Evolutionary conservation across 2,329 filamentous ascomycete species (phyloP).

Genomic region (Aspergillus fructus): DNA sequence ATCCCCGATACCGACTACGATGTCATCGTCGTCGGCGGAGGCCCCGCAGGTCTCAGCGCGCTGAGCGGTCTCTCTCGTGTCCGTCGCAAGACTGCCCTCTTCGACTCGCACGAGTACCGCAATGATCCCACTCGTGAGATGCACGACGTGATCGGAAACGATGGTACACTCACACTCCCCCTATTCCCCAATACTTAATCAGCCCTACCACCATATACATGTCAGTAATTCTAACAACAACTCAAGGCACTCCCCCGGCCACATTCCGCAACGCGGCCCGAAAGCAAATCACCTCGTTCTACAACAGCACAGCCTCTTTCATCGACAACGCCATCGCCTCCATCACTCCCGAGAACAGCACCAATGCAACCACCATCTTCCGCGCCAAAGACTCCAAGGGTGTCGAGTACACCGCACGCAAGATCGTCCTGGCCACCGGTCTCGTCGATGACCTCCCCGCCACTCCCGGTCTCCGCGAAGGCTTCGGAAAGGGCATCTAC

Average conservation of each 20-base stretch:
- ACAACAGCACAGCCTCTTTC: constrained; percentile 53
- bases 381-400: constrained; percentile 39
- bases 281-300: constrained; percentile 44
- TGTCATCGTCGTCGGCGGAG: constrained; percentile 59
- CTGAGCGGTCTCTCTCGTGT: constrained; percentile 61
- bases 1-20: constrained; percentile 47
- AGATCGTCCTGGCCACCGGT: constrained; percentile 60
- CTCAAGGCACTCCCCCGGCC: constrained; percentile 53
- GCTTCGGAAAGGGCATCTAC: constrained; percentile 60
- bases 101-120: constrained; percentile 60
- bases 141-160: constrained; percentile 62
- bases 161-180: constrained; percentile 44
- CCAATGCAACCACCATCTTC: constrained; percentile 45
- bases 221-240: neutral
- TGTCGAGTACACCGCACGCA: constrained; percentile 48
- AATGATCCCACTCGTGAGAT: constrained; percentile 58
- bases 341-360: constrained; percentile 24
- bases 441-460: constrained; percentile 55
- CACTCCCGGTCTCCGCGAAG: constrained; percentile 56
- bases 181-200: neutral
- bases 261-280: constrained; percentile 57
- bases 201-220: neutral
- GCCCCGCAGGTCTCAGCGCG: constrained; percentile 55
- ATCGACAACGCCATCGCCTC: constrained; percentile 54
- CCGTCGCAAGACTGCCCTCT: constrained; percentile 53